Percentiles rank a stretch among this genome's conserved stretches.
These are phyloP conservation scores for Eremochloa ophiuroides DNA, from an alignment of 176 grass and related monocot genomes.

Conservation along the genomic window DNA sequence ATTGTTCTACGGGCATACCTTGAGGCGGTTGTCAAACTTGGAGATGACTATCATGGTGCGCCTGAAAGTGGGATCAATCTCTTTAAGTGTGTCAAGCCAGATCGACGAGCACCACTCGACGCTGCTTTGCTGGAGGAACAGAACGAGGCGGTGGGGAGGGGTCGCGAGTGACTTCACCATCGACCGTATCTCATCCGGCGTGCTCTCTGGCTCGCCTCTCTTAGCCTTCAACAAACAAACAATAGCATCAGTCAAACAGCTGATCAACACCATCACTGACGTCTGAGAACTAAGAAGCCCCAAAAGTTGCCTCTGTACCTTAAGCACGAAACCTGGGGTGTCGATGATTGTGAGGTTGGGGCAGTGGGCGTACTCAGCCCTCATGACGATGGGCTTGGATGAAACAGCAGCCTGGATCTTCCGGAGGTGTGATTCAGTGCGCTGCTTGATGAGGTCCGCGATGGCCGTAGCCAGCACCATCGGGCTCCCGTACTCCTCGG, in stretches of 20 bases:
- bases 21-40: slow-evolving; percentile 95
- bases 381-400: slow-evolving; percentile 93
- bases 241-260: slow-evolving; percentile 26
- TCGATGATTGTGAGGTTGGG: slow-evolving; percentile 99
- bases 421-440: slow-evolving; percentile 80
- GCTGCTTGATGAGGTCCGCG: slow-evolving; percentile 84
- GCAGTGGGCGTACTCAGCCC: slow-evolving; percentile 94
- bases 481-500: slow-evolving; percentile 88
- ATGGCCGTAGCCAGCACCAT: slow-evolving; percentile 65
- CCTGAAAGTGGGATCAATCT: slow-evolving; percentile 93
- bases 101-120: slow-evolving; percentile 96
- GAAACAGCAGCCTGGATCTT: slow-evolving; percentile 78
- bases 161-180: slow-evolving; percentile 91
- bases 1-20: slow-evolving; percentile 51
- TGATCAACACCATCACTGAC: neutral
- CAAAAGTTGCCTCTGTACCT: slow-evolving; percentile 38
- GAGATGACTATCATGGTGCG: slow-evolving; percentile 87
- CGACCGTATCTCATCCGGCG: slow-evolving; percentile 75
- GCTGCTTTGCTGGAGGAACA: slow-evolving; percentile 99
- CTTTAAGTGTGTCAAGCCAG: slow-evolving; percentile 84
- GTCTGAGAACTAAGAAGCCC: neutral
- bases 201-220: slow-evolving; percentile 88
- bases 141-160: slow-evolving; percentile 85
- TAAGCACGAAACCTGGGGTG: slow-evolving; percentile 95
- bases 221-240: slow-evolving; percentile 60